Evolutionary conservation across 768 basidiomycete species (phyloP).

Genomic region (Boletus rubroflammeus): DNA sequence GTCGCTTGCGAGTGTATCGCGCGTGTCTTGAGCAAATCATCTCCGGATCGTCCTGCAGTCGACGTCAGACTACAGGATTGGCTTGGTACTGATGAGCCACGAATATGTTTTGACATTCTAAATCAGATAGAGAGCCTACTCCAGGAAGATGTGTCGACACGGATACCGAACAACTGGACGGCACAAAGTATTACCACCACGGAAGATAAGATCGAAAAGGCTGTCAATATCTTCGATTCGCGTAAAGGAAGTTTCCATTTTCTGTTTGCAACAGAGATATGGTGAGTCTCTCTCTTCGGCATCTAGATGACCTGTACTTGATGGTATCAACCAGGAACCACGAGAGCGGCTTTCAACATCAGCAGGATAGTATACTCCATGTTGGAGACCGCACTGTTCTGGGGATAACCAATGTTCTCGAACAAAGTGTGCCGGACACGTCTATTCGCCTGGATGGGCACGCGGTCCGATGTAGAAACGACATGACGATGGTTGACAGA

Average conservation of each 20-base stretch:
- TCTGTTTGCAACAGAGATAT: background rate
- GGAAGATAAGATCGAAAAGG: no score
- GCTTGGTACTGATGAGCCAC: background rate
- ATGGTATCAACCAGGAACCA: slow-evolving; percentile 1
- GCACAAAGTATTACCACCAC: no score
- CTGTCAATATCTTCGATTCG: no score
- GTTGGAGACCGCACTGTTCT: no score
- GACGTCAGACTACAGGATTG: background rate
- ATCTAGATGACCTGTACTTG: background rate
- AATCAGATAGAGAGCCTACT: background rate
- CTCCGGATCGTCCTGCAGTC: background rate
- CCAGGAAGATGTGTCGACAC: no score
- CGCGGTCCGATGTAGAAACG: no score
- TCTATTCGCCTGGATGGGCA: background rate
- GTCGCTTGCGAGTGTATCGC: background rate
- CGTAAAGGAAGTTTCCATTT: background rate
- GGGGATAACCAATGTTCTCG: no score
- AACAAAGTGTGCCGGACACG: background rate
- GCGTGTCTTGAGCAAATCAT: background rate
- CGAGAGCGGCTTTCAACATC: background rate
- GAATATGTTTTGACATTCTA: background rate
- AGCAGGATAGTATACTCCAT: background rate
- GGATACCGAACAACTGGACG: no score
- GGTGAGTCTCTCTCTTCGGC: background rate
- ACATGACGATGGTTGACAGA: no score